Base-by-base conservation (phyloP, 352 stramenopile species). In the Phytophthora cactorum region DNA sequence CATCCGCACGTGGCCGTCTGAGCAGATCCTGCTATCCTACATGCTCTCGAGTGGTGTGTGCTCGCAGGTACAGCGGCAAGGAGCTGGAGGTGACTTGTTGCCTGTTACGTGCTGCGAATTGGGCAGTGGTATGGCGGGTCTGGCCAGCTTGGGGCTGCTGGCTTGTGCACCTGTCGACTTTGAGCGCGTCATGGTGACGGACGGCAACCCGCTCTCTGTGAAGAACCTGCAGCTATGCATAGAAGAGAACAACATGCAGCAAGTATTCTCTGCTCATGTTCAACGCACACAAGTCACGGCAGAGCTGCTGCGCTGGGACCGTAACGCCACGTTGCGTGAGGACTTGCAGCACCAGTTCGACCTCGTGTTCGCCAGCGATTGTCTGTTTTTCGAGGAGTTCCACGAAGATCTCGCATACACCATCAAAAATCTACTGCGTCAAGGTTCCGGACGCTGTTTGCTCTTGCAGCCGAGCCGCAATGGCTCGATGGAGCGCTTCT, bases 371-470 rank as follows among this genome's bases (percentile, higher is more conserved):
- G 88, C 86, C 4, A 93, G 86, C 54, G 88, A 96, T 65, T 96
- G 88, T 55, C 70, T 96, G 1, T 96, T 96, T 70, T 96, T 96
- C 54, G 85, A 95, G 72, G 80, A 88, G 1, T 96, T 95, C 68
- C 86, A 96, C 68, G 66, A 84, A 46, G 88, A 96, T 56, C 69
- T 96, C 25, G 79, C 72, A 12, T 68, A 82, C 53, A 92, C 82
- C 1, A 84, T 96, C 70, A 73, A 82, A n/a, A 61, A 66, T 52
- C 70, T 96, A 6, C 47, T 94, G 36, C 62, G 66, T 6, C 78
- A 63, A 0, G 15, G 17, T 3, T 84, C 73, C 0, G 86, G 86
- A 5, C 70, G 68, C 11, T 93, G 84, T 53, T 75, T 88, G n/a
- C 72, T 96, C 17, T 55, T 96, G 36, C 88, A 96, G 66, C 88